These are phyloP conservation scores for Gossypium raimondii DNA, from an alignment of 345 rosid genomes.

Conservation along the genomic window DNA sequence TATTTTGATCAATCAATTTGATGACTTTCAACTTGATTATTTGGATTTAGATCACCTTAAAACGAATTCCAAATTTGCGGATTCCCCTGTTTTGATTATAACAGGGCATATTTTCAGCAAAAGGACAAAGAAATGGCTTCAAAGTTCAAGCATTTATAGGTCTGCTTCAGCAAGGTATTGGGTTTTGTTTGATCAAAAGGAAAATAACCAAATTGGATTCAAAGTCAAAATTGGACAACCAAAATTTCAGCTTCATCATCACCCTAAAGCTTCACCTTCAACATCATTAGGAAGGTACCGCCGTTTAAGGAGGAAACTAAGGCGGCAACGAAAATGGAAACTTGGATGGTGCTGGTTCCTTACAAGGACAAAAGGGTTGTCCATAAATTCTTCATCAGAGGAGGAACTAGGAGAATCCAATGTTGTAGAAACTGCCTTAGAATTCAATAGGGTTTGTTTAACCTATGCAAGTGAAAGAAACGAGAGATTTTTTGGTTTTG, in stretches of 20 bases:
- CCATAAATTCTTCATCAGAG: conserved; percentile 31
- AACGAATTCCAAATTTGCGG: conserved; percentile 17
- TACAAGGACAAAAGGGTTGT: conserved; percentile 36
- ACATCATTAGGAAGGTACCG: conserved; percentile 15
- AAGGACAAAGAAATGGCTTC: conserved; percentile 21
- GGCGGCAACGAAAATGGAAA: conserved; percentile 30
- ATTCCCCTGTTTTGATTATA: conserved; percentile 40
- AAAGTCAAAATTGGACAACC: conserved; percentile 41
- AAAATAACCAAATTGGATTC: conserved; percentile 43
- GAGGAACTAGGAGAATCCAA: conserved; percentile 32
- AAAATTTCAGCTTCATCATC: conserved; percentile 13
- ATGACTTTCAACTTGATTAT: conserved; percentile 19
- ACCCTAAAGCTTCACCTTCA: conserved; percentile 17
- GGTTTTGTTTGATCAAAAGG: conserved; percentile 50
- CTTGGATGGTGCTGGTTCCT: conserved; percentile 32
- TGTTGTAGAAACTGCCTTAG: conserved; percentile 17
- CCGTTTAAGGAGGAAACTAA: conserved; percentile 29
- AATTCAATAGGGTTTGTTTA: conserved; percentile 49
- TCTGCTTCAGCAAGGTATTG: conserved; percentile 39
- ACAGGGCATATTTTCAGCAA: conserved; percentile 43
- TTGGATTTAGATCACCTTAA: conserved; percentile 19
- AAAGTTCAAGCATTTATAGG: conserved; percentile 18
- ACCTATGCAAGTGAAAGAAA: conserved; percentile 53
- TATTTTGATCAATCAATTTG: conserved; percentile 24
- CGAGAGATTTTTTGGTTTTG: conserved; percentile 65